A percentile compares a stretch with the other conserved stretches of the same genome.
phyloP scores from a whole-genome alignment of 164 flowering plant genomes.

The Warburgia ugandensis region DNA sequence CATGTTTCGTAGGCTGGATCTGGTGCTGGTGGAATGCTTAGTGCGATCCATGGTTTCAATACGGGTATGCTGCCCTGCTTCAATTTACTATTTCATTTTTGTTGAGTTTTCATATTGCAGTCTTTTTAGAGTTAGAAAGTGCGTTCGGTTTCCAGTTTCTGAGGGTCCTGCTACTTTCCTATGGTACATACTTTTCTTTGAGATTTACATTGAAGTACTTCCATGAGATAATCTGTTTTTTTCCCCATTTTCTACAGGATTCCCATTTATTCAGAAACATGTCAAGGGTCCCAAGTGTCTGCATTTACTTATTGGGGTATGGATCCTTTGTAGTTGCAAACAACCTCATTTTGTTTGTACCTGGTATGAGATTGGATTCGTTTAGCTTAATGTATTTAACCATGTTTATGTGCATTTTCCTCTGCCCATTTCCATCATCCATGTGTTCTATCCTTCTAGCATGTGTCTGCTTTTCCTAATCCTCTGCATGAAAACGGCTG shows the following conservation, averaged over 20 bases:
- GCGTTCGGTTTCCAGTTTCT: too few species aligned
- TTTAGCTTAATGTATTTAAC: too few species aligned
- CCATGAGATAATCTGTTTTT: too few species aligned
- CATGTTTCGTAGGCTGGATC: constrained; percentile 54
- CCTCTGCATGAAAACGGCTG: too few species aligned
- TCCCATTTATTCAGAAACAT: constrained; percentile 63
- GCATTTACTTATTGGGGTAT: constrained; percentile 79
- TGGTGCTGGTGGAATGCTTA: constrained; percentile 73
- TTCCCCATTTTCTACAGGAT: constrained; percentile 35
- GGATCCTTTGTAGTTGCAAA: background rate
- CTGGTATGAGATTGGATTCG: too few species aligned
- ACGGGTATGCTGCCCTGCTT: constrained; percentile 34
- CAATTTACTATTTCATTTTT: background rate
- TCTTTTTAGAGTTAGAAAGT: background rate
- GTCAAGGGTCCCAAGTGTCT: constrained; percentile 86
- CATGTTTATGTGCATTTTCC: too few species aligned
- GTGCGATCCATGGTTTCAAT: constrained; percentile 73
- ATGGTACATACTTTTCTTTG: too few species aligned
- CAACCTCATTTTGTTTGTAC: background rate
- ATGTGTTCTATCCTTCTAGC: too few species aligned
- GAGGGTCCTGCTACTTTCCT: too few species aligned
- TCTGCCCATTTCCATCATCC: too few species aligned
- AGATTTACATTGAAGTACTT: too few species aligned
- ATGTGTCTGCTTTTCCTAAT: too few species aligned
- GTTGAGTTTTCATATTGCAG: background rate